Evolutionary conservation across 202 grass and related monocot species (phyloP).

Genomic region (Schoenoplectus triqueter): DNA sequence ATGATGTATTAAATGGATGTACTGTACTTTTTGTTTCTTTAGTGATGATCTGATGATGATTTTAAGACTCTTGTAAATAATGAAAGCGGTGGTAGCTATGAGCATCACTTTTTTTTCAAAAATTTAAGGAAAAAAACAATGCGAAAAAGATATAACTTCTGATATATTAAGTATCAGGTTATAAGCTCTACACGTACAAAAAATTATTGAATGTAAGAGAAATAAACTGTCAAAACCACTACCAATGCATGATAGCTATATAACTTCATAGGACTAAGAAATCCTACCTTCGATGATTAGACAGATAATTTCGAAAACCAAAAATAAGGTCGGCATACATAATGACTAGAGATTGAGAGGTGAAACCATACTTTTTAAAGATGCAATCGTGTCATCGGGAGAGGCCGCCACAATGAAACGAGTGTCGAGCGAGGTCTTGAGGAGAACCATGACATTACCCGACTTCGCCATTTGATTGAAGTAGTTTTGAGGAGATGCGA

Average conservation of each 20-base stretch:
- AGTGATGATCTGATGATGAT: too few species aligned
- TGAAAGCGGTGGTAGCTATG: too few species aligned
- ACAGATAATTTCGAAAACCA: neutral
- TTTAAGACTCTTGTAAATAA: too few species aligned
- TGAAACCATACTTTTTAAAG: conserved; percentile 60
- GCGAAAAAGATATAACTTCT: neutral
- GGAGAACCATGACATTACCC: conserved; percentile 43
- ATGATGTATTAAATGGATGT: too few species aligned
- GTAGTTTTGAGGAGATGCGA: conserved; percentile 22
- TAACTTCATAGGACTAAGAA: neutral
- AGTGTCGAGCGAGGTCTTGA: conserved; percentile 64
- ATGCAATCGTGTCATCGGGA: conserved; percentile 46
- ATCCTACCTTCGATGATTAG: neutral
- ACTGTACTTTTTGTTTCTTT: too few species aligned
- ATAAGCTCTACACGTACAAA: neutral
- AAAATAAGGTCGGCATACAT: neutral
- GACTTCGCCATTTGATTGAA: conserved; percentile 5
- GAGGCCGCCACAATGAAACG: conserved; percentile 49
- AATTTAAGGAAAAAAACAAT: too few species aligned
- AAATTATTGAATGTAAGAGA: neutral
- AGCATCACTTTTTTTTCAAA: too few species aligned
- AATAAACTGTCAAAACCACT: neutral
- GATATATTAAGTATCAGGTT: neutral
- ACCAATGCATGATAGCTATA: neutral
- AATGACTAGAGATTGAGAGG: neutral